Conservation (phyloP, 2,329 filamentous ascomycete species). For the Cordyceps cateniannulata region DNA sequence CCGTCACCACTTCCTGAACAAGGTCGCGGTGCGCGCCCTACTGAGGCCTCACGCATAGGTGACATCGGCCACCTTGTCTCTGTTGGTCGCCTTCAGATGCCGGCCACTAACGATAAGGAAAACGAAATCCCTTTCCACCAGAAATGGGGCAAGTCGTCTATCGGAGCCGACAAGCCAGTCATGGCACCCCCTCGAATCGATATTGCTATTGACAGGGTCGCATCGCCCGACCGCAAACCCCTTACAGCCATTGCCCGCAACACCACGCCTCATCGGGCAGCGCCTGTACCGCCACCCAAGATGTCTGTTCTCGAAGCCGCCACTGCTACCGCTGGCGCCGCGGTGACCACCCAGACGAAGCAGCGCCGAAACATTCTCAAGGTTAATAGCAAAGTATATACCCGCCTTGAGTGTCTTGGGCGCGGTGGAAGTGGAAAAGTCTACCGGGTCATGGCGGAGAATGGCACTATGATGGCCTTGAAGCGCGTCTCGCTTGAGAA, state of each 20-base stretch:
- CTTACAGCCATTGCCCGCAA: slow-evolving; percentile 44
- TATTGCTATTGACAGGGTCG: slow-evolving; percentile 29
- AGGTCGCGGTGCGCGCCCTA: slow-evolving; percentile 6
- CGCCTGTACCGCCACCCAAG: slow-evolving; percentile 80
- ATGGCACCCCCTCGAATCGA: slow-evolving; percentile 44
- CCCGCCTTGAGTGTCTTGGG: slow-evolving; percentile 82
- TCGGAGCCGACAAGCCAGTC: slow-evolving; percentile 49
- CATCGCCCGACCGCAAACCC: slow-evolving; percentile 51
- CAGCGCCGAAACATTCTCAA: slow-evolving; percentile 78
- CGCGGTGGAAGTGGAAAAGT: slow-evolving; percentile 91
- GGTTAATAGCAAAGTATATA: slow-evolving; percentile 88
- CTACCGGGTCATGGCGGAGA: slow-evolving; percentile 94
- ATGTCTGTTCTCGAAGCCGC: slow-evolving; percentile 95
- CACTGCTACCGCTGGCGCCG: slow-evolving; percentile 74
- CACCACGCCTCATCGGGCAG: slow-evolving; percentile 71
- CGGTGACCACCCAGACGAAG: slow-evolving; percentile 62
- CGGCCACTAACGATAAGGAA: slow-evolving; percentile 70
- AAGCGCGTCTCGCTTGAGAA: slow-evolving; percentile 90
- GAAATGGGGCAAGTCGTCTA: slow-evolving; percentile 52
- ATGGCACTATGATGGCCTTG: slow-evolving; percentile 88
- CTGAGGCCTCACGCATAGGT: slow-evolving; percentile 13
- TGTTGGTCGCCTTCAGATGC: slow-evolving; percentile 43
- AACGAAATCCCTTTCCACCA: slow-evolving; percentile 71
- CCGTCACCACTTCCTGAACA: slow-evolving; percentile 21
- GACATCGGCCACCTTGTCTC: slow-evolving; percentile 16